Conservation (phyloP, 768 basidiomycete species). For the Gelatoporia subvermispora region DNA sequence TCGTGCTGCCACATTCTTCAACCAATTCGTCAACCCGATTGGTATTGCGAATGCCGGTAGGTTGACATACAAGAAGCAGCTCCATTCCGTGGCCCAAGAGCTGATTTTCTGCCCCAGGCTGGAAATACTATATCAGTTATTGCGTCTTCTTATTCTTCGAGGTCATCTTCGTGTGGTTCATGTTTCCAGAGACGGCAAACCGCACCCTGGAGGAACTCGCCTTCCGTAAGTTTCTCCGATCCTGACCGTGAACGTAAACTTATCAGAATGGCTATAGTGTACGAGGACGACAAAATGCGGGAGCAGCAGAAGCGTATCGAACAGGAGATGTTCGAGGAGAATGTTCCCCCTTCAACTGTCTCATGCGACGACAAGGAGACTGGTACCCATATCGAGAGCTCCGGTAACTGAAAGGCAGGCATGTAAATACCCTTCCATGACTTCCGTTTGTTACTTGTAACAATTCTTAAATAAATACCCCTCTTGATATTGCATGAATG, state of each 20-base stretch:
- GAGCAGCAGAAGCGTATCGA: constrained; percentile 39
- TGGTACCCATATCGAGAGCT: constrained; percentile 13
- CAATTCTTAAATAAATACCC: no score
- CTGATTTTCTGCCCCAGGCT: constrained; percentile 26
- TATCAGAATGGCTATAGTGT: constrained; percentile 27
- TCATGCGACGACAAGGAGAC: constrained; percentile 17
- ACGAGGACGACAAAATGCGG: constrained; percentile 35
- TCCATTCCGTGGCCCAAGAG: not conserved
- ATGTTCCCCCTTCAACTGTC: constrained; percentile 7
- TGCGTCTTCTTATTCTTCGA: constrained; percentile 49
- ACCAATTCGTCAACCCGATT: constrained; percentile 63
- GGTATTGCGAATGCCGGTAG: constrained; percentile 48
- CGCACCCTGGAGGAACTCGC: constrained; percentile 55
- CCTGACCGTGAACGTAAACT: not conserved
- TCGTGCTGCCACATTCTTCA: constrained; percentile 54
- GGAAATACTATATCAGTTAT: constrained; percentile 58
- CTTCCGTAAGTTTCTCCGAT: constrained; percentile 39
- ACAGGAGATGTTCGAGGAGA: constrained; percentile 29
- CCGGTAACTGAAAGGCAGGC: no score
- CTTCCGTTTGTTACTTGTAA: no score
- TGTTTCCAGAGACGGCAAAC: constrained; percentile 57
- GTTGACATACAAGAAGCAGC: constrained; percentile 12
- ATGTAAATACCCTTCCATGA: not conserved
- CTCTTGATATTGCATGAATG: no score
- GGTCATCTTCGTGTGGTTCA: constrained; percentile 51